Evolutionary conservation across 2,329 filamentous ascomycete species (phyloP).

Genomic region (Metarhizium humberi): DNA sequence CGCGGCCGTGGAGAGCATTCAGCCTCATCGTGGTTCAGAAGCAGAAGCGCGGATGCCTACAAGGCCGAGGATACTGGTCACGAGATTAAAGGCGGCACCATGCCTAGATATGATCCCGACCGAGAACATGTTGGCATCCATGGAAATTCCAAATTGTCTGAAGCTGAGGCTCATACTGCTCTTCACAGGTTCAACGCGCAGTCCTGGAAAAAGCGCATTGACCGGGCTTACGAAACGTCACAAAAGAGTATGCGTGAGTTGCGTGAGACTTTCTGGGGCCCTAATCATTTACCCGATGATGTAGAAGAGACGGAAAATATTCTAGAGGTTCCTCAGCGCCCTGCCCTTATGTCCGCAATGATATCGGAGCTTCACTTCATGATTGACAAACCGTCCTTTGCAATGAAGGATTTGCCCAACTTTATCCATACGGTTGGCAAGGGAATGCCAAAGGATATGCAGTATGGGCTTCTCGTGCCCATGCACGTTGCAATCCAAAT

Average conservation of each 20-base stretch:
- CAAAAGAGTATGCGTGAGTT: constrained; percentile 69
- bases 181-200: constrained; percentile 75
- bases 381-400: constrained; percentile 89
- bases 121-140: constrained; percentile 56
- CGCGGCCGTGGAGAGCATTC: constrained; percentile 23
- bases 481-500: constrained; percentile 85
- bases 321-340: constrained; percentile 74
- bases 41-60: constrained; percentile 44
- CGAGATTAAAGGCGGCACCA: constrained; percentile 27
- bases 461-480: constrained; percentile 82
- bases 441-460: constrained; percentile 85
- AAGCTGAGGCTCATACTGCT: constrained; percentile 65
- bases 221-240: constrained; percentile 61
- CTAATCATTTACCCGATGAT: constrained; percentile 73
- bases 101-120: constrained; percentile 71
- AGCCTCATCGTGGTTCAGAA: constrained; percentile 33
- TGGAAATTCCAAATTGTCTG: constrained; percentile 60
- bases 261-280: constrained; percentile 70
- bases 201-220: constrained; percentile 88
- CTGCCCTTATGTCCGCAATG: constrained; percentile 69
- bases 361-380: constrained; percentile 78
- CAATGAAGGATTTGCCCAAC: constrained; percentile 67
- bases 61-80: constrained; percentile 20
- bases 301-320: constrained; percentile 76
- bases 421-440: constrained; percentile 91